Evolutionary conservation across 306 rosid genomes (phyloP).

Genomic region (Rosa chinensis): DNA sequence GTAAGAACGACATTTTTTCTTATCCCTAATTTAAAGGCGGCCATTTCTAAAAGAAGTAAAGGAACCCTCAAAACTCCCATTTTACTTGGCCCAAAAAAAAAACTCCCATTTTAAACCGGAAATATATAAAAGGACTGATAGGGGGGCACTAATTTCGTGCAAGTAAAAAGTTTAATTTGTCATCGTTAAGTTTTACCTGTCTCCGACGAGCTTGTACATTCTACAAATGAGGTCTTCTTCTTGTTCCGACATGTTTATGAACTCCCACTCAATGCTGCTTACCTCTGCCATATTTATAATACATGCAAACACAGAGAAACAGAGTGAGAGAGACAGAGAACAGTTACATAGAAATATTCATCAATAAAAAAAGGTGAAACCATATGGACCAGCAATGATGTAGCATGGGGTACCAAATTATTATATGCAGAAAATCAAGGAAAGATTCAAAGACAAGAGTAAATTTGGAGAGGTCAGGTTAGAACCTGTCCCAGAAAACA

Average conservation of each 20-base stretch:
- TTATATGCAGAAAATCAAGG: background rate
- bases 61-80: background rate
- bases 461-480: background rate
- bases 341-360: background rate
- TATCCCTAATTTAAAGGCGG: background rate
- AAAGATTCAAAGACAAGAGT: background rate
- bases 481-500: background rate
- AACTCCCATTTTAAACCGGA: background rate
- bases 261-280: constrained; percentile 58
- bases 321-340: background rate
- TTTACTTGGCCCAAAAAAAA: background rate
- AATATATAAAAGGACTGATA: background rate
- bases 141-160: background rate
- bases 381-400: constrained; percentile 5
- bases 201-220: constrained; percentile 61
- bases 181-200: constrained; percentile 34
- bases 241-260: constrained; percentile 53
- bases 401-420: background rate
- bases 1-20: background rate
- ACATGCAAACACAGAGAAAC: constrained; percentile 2
- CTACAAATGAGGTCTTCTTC: constrained; percentile 60
- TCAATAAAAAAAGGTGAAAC: background rate
- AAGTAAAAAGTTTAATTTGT: background rate
- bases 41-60: background rate
- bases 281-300: constrained; percentile 40